Evolutionary conservation across 2,329 filamentous ascomycete species (phyloP).

Genomic region (Colletotrichum plurivorum): DNA sequence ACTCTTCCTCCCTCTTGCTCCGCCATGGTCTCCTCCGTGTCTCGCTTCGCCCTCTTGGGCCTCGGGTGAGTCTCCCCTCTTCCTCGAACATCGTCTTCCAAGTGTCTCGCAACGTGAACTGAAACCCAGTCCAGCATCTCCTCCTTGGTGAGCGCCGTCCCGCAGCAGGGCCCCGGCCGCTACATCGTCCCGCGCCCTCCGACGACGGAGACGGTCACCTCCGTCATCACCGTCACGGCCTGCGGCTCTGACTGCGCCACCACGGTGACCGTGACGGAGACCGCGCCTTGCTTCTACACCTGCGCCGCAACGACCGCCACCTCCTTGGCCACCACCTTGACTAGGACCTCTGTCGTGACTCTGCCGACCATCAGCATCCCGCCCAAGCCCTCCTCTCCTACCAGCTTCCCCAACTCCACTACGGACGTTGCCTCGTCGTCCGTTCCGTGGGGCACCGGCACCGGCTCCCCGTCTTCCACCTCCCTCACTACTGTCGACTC

Average conservation of each 20-base stretch:
- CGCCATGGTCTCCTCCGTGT: constrained; percentile 44
- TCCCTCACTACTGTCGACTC: constrained; percentile 10
- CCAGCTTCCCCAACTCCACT: constrained; percentile 17
- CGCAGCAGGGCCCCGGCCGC: constrained; percentile 19
- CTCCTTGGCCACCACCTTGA: not conserved
- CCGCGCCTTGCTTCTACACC: constrained; percentile 45
- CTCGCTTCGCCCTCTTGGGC: constrained; percentile 47
- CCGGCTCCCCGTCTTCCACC: constrained; percentile 11
- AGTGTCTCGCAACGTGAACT: constrained; percentile 40
- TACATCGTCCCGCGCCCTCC: constrained; percentile 26
- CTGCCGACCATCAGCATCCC: constrained; percentile 15
- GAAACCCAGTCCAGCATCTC: too few relatives aligned
- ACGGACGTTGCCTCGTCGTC: not conserved
- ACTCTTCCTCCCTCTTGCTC: constrained; percentile 9
- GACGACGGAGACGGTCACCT: constrained; percentile 33
- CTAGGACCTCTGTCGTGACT: not conserved
- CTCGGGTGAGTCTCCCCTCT: constrained; percentile 44
- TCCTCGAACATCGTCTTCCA: not conserved
- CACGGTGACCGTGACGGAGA: constrained; percentile 49
- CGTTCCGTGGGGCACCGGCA: not conserved
- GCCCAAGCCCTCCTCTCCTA: not conserved
- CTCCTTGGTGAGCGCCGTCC: constrained; percentile 43
- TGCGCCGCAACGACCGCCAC: not conserved
- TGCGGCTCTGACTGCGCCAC: constrained; percentile 35
- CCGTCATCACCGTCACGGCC: constrained; percentile 30